Base-by-base conservation (phyloP, 805 yeast species). In the Kurtzmaniella cleridarum region DNA sequence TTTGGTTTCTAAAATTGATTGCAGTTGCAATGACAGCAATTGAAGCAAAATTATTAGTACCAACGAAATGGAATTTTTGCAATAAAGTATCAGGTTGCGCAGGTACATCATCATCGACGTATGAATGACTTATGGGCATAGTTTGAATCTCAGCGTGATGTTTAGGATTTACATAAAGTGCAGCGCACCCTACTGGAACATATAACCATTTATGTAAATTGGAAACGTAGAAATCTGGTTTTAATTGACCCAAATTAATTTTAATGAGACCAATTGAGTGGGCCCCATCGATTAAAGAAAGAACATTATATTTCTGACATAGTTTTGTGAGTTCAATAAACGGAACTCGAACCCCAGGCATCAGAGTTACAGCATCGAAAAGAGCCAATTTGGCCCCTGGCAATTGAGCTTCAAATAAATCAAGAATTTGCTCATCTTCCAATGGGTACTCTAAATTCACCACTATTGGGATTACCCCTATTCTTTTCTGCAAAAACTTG, bases 171-270 rank as follows among this genome's bases (percentile, higher is more conserved):
- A 76, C 84, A 48, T 81, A 82, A 36, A 83, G 53, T 23, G 78
- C 60, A 0, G 84, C 82, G 47, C 73, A 71, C 3, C 80, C 76
- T 32, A 77, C 64, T 3, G 87, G 84, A 16, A 70, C 68, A 45
- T 51, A 76, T 30, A 68, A 60, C 90, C 90, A 84, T 51, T 84
- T 84, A 64, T 84, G 90, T 14, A 82, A 60, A 49, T 83, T 84
- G 15, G 81, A 59, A 17, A 72, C 65, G 51, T 67, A 74, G 52
- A 79, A 83, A 49, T 81, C 88, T 0, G 88, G 85, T 34, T 66
- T 45, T 17, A 73, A 45, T 10, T 50, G 50, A 10, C 54, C 57
- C 27, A 78, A 46, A 34, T 68, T 60, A n/a, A 75, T 39, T 8
- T 72, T 71, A 24, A 75, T 48, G 39, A 69, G 58, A 0, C 91